Base-by-base conservation (phyloP, 2,329 filamentous ascomycete species). In the Leptographium radiaticola region DNA sequence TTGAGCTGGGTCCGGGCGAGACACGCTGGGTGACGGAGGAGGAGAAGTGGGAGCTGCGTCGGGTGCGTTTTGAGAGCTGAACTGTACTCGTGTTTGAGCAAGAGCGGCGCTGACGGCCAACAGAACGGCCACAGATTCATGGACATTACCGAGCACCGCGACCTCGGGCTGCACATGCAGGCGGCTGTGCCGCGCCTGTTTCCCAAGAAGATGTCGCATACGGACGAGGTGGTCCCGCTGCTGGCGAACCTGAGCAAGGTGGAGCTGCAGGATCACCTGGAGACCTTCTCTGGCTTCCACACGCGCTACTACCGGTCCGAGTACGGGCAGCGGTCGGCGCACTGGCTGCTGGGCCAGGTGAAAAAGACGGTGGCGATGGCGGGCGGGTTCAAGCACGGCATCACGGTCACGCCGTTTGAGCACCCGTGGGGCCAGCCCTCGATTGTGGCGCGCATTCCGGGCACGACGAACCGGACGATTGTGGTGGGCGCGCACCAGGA, bases 401-500 rank as follows among this genome's bases (percentile, higher is more conserved):
- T 87, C 15, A 77, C 73, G 36, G 89, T 86, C 2, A 73, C 83
- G 66, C 80, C 80, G 60, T 95, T 97, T 67, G 68, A 75, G 44
- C 91, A 97, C 67, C 70, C 82, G 1, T 98, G 90, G 90, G 84
- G 85, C 57, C 91, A 98, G 66, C 85, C 85, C 69, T 91, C 85
- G 58, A 84, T 97, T 64, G 94, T 97, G 64, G 90, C 89, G 30
- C 90, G 85, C 8, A 89, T 98, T 49, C 91, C 91, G 0, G 91
- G 91, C 54, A 79, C 86, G 71, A 86, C 80, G 55, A 83, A 93
- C 64, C 86, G 84, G 67, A 95, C 90, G 0, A 77, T 94, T 36
- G 84, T 96, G 25, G 84, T 96, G 60, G 90, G 91, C 52, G 89
- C 90, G 1, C 90, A 96, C 68, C 90, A 95, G 67, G 91, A 97